Base-by-base conservation (phyloP, 441 rosid genomes). In the Erodium texanum region DNA sequence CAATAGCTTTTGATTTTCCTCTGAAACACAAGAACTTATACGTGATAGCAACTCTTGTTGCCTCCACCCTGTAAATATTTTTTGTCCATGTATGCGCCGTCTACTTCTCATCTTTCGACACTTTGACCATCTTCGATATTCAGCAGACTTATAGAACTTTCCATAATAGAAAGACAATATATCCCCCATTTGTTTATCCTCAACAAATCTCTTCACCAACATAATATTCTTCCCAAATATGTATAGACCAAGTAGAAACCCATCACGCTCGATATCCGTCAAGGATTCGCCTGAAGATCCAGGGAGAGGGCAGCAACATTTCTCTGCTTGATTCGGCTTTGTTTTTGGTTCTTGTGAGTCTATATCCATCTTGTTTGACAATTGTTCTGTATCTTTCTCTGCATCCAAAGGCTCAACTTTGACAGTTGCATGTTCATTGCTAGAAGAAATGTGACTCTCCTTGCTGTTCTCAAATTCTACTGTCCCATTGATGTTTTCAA, bases 191-290 rank as follows among this genome's bases (percentile, higher is more conserved):
- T 8, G 66, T 59, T 84, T 88, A 71, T 73, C 81, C 65, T 77
- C 82, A 66, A 87, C 82, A 74, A 87, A 88, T 52, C 77, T 82
- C 82, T 84, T 83, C 64, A 88, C 85, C 48, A 69, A 73, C 68
- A 76, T 66, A 71, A 90, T 84, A 75, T 90, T 82, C 70, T 86
- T 90, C 65, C 97, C 97, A 69, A 88, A 86, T 76, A 83, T 82
- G 75, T 88, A 88, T 74, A 90, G 79, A 65, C 89, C 91, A 24
- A 92, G 96, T 68, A 89, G 83, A 80, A 92, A 87, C 77, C 80
- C 72, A 32, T 77, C 78, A 38, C 62, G 77, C 75, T 92, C 93
- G 20, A 74, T 24, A 58, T 75, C 81, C 69, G 61, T 73, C 94
- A 94, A 92, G 56, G 80, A 45, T 56, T 81, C 82, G 43, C 82